A percentile compares a stretch with the other conserved stretches of the same genome.
phyloP scores from a whole-genome alignment of 176 grass and related monocot genomes.

The Carex pumila region DNA sequence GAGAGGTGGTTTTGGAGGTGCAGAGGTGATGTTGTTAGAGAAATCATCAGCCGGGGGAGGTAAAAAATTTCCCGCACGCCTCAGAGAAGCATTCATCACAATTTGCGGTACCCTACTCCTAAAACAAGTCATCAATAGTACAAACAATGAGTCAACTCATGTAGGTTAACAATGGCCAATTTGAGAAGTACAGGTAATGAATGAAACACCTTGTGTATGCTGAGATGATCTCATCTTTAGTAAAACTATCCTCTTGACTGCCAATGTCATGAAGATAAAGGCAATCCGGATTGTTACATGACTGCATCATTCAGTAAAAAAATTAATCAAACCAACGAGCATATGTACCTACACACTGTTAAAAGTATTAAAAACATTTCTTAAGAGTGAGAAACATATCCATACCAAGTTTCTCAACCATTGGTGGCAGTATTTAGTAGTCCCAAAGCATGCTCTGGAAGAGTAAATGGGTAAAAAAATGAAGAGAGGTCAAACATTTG shows the following conservation, averaged over 20 bases:
- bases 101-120: conserved; percentile 97
- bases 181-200: background rate
- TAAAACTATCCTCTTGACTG: conserved; percentile 94
- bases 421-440: conserved; percentile 97
- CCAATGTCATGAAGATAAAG: conserved; percentile 98
- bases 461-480: background rate
- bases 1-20: conserved; percentile 42
- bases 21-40: conserved; percentile 36
- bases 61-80: conserved; percentile 61
- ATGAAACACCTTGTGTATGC: conserved; percentile 78
- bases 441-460: conserved; percentile 94
- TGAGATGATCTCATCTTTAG: conserved; percentile 98
- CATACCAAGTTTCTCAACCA: conserved; percentile 95
- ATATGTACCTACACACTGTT: background rate
- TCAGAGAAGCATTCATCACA: conserved; percentile 61
- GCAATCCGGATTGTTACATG: conserved; percentile 96
- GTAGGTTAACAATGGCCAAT: background rate
- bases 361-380: background rate
- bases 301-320: conserved; percentile 44
- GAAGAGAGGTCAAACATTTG: conserved; percentile 10
- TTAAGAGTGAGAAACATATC: background rate
- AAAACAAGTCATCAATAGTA: conserved; percentile 25
- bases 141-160: conserved; percentile 15
- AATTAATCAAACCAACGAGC: conserved; percentile 8
- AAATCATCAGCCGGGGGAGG: conserved; percentile 79